Base-by-base conservation (phyloP, 1,139 yeast species). In the Saccharomyces hybrid region DNA sequence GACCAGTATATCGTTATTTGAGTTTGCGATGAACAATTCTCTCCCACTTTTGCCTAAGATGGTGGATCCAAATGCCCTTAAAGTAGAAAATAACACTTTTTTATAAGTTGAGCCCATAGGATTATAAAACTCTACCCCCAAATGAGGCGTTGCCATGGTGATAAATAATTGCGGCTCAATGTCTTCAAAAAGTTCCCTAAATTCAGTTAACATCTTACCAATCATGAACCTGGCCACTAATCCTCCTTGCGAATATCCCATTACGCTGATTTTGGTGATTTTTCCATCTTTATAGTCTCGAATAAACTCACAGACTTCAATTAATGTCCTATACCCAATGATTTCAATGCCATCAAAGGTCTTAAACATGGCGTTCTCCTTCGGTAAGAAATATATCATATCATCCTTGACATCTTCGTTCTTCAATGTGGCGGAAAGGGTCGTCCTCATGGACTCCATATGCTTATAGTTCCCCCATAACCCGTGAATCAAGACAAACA, bases 121-220 rank as follows among this genome's bases (percentile, higher is more conserved):
- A 47, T 68, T 65, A 53, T 73, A 74, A 61, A 76, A 78, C 48
- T 77, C 77, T 11, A 86, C 78, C 0, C 97, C 97, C 5, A 88
- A 74, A 71, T 91, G 97, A 1, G 98, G 98, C 1, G 96, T 84
- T 1, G 97, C 97, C 74, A 90, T 86, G 0, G 96, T 87, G 14
- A 90, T 78, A 65, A 85, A 86, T 52, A 82, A 73, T 2, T 79
- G 72, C 0, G 96, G 96, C 60, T 78, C 73, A 16, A 88, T 79
- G 2, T 64, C 64, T 1, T 82, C 78, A 61, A 88, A 88, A 49
- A 89, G 72, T 51, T 83, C 76, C 12, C 52, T 54, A 53, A 64
- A 65, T 49, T 68, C 71, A 2, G 65, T 59, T 26, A 58, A 65
- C 62, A 67, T 62, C 55, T 66, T 67, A 0, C 97, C 97, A 56